Conservation (phyloP, 495 filamentous ascomycete genomes). For the Pyrenopolyporus hunteri region DNA sequence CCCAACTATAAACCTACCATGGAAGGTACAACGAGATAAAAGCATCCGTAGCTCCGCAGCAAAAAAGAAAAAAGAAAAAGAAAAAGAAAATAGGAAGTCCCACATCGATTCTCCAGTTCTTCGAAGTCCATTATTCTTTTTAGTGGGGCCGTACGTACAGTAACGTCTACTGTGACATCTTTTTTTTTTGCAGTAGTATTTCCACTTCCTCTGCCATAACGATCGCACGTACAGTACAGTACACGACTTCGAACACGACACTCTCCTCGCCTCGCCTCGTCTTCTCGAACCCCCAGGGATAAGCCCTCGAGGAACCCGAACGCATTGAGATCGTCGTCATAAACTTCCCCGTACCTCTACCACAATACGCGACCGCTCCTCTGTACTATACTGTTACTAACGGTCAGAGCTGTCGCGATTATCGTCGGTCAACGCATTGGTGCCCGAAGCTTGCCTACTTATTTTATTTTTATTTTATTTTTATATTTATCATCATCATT, state of each 20-base stretch:
- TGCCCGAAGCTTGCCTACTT: constrained; percentile 19
- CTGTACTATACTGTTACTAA: not conserved
- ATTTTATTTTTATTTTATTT: no score
- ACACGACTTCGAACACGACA: no score
- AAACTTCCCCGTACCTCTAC: constrained; percentile 23
- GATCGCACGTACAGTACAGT: no score
- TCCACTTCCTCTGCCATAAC: not conserved
- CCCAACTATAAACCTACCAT: no score
- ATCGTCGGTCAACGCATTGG: constrained; percentile 21
- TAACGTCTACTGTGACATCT: not conserved
- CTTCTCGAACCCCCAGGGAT: constrained; percentile 18
- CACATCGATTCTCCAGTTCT: constrained; percentile 10
- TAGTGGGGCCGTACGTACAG: constrained; percentile 19
- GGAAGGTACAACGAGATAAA: no score
- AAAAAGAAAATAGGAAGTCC: no score
- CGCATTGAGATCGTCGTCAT: constrained; percentile 26
- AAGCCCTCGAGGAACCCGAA: not conserved
- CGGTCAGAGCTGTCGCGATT: constrained; percentile 1
- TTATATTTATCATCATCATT: not conserved
- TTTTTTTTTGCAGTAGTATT: not conserved
- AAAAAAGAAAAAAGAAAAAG: no score
- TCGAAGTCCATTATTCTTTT: constrained; percentile 2
- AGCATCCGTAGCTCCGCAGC: no score
- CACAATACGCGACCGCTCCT: no score
- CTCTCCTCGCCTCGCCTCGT: constrained; percentile 1